phyloP scores from a whole-genome alignment of 768 basidiomycete genomes.

The Paxillus rubicundulus region DNA sequence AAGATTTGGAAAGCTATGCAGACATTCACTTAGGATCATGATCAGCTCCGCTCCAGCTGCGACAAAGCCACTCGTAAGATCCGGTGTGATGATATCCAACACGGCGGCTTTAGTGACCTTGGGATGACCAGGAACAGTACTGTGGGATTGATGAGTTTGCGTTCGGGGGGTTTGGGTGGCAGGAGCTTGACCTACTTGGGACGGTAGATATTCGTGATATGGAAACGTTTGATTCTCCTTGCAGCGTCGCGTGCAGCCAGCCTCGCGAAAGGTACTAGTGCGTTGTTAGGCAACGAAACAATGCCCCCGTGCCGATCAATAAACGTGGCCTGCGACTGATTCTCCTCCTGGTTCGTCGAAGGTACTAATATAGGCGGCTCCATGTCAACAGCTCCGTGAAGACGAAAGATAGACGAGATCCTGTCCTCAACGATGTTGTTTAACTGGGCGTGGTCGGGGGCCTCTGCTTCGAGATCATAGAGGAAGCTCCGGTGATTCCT shows the following conservation, averaged over 20 bases:
- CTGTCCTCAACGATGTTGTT: conserved; percentile 77
- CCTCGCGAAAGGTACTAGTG: conserved; percentile 76
- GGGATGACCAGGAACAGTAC: conserved; percentile 70
- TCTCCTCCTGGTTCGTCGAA: conserved; percentile 57
- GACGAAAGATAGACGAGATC: conserved; percentile 71
- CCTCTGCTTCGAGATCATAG: conserved; percentile 69
- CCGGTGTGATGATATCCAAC: conserved; percentile 82
- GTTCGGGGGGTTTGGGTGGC: background rate
- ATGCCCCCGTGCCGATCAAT: conserved; percentile 81
- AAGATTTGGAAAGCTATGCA: conserved; percentile 72
- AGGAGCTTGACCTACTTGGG: conserved; percentile 49
- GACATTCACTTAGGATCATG: conserved; percentile 60
- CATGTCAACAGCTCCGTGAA: conserved; percentile 88
- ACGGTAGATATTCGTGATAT: conserved; percentile 70
- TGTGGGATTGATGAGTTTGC: conserved; percentile 25
- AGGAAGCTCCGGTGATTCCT: conserved; percentile 63
- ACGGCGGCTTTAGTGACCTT: conserved; percentile 70
- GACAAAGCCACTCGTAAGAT: conserved; percentile 56
- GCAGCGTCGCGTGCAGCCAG: conserved; percentile 66
- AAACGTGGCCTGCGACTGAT: conserved; percentile 64
- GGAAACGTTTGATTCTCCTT: conserved; percentile 79
- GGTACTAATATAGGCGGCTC: conserved; percentile 86
- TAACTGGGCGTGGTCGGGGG: conserved; percentile 67
- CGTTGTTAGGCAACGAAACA: conserved; percentile 68
- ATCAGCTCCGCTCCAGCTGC: conserved; percentile 77